phyloP scores from a whole-genome alignment of 345 rosid species.

The Salix dunnii region DNA sequence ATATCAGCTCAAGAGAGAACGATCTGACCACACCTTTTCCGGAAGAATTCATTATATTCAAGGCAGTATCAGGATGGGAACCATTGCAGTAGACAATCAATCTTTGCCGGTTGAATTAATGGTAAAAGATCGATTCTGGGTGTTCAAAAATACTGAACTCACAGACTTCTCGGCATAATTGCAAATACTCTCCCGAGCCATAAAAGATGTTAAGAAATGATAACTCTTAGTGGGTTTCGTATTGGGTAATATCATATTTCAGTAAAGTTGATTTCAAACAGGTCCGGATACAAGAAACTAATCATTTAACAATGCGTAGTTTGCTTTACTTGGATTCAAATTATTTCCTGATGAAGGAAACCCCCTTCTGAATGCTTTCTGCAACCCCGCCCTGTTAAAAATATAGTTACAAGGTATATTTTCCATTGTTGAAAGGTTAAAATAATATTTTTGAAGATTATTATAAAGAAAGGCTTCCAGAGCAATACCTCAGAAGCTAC shows the following conservation, averaged over 20 bases:
- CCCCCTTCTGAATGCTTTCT: constrained; percentile 77
- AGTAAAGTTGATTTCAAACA: background rate
- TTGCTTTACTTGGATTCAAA: background rate
- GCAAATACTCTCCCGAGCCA: background rate
- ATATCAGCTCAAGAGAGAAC: too few relatives aligned
- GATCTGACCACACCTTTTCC: too few relatives aligned
- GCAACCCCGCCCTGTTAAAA: constrained; percentile 52
- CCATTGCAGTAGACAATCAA: background rate
- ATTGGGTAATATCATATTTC: background rate
- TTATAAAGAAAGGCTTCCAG: background rate
- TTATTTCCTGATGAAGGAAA: constrained; percentile 59
- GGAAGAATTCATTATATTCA: too few relatives aligned
- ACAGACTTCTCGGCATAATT: background rate
- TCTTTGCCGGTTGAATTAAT: too few relatives aligned
- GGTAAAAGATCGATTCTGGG: too few relatives aligned
- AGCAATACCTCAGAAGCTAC: constrained; percentile 68
- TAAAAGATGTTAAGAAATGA: background rate
- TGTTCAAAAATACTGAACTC: background rate
- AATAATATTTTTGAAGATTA: background rate
- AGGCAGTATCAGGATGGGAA: too few relatives aligned
- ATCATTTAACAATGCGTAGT: background rate
- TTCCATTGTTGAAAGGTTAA: background rate
- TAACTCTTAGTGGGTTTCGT: background rate
- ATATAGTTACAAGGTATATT: background rate
- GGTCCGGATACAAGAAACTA: background rate